phyloP scores from a whole-genome alignment of 2,329 filamentous ascomycete genomes.

The Paecilomyces sp. region DNA sequence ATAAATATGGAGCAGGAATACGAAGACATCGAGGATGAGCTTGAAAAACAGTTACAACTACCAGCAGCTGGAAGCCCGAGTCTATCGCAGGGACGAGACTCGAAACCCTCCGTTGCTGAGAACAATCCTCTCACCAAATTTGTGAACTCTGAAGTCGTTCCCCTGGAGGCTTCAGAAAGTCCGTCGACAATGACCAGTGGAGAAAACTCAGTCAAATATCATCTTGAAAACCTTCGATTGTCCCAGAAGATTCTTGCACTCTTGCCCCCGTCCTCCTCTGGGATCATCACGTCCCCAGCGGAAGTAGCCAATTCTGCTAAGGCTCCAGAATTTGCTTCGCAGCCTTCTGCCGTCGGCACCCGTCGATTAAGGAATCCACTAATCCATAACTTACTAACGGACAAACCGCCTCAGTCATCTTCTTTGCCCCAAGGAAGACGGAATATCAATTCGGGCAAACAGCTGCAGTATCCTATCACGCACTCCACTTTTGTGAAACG shows the following conservation, averaged over 20 bases:
- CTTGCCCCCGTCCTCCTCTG: slow-evolving; percentile 77
- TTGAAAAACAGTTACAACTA: slow-evolving; percentile 34
- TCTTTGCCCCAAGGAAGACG: slow-evolving; percentile 73
- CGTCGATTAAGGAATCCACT: slow-evolving; percentile 69
- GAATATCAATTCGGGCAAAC: slow-evolving; percentile 21
- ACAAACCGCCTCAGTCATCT: slow-evolving; percentile 87
- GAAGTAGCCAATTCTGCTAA: slow-evolving; percentile 63
- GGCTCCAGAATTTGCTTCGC: slow-evolving; percentile 18
- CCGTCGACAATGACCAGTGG: slow-evolving; percentile 6
- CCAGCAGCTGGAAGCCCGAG: slow-evolving; percentile 3
- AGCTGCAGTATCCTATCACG: slow-evolving; percentile 32
- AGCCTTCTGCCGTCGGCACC: slow-evolving; percentile 45
- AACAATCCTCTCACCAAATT: slow-evolving; percentile 42
- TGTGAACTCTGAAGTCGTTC: slow-evolving; percentile 20
- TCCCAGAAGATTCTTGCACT: slow-evolving; percentile 64
- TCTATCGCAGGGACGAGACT: slow-evolving; percentile 12
- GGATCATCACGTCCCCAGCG: slow-evolving; percentile 76
- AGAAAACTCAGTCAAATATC: slow-evolving; percentile 32
- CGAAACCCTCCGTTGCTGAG: slow-evolving; percentile 11
- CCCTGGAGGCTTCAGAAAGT: slow-evolving; percentile 12
- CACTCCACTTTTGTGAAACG: slow-evolving; percentile 80
- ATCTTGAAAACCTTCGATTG: slow-evolving; percentile 66
- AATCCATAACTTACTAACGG: slow-evolving; percentile 91
- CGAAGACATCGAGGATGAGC: slow-evolving; percentile 56
- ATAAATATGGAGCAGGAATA: slow-evolving; percentile 93